Evolutionary conservation across 2,329 filamentous ascomycete genomes (phyloP).

Genomic region (Huntiella bhutanensis): DNA sequence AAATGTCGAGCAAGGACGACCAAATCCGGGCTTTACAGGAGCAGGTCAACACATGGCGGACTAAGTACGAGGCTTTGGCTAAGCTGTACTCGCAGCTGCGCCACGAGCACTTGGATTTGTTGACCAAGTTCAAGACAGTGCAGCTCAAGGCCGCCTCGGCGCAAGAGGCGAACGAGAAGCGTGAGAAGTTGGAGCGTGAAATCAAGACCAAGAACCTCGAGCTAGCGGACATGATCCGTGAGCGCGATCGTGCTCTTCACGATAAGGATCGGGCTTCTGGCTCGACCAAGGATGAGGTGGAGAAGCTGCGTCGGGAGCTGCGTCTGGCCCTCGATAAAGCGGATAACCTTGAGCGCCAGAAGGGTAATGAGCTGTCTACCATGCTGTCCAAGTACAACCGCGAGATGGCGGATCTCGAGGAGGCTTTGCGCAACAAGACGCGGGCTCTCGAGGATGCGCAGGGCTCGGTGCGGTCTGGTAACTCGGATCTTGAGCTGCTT

Average conservation of each 20-base stretch:
- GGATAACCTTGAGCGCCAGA: slow-evolving; percentile 79
- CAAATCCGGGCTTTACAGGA: slow-evolving; percentile 85
- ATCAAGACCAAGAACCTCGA: slow-evolving; percentile 99
- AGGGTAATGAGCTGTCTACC: slow-evolving; percentile 84
- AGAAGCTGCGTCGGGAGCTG: slow-evolving; percentile 86
- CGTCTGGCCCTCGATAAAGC: slow-evolving; percentile 80
- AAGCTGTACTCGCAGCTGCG: slow-evolving; percentile 95
- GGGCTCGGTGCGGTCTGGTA: slow-evolving; percentile 57
- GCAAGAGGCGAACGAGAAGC: slow-evolving; percentile 84
- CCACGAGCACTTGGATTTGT: slow-evolving; percentile 80
- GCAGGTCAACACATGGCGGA: slow-evolving; percentile 93
- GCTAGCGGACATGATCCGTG: slow-evolving; percentile 93
- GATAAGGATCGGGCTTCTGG: slow-evolving; percentile 79
- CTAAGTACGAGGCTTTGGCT: slow-evolving; percentile 89
- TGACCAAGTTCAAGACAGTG: slow-evolving; percentile 90
- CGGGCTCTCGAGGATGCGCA: slow-evolving; percentile 71
- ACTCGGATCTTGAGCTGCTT: slow-evolving; percentile 66
- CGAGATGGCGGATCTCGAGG: slow-evolving; percentile 91
- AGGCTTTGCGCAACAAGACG: slow-evolving; percentile 74
- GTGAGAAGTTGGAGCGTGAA: slow-evolving; percentile 90
- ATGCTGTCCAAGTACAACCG: slow-evolving; percentile 93
- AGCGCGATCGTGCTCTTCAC: slow-evolving; percentile 80
- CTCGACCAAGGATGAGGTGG: slow-evolving; percentile 77
- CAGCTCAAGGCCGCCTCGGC: slow-evolving; percentile 94
- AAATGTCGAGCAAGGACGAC: slow-evolving; percentile 78